Evolutionary conservation across 2,329 filamentous ascomycete genomes (phyloP), one percentile per base, ranked within the genome.

Genomic region (Ophidiomyces ophidiicola): DNA sequence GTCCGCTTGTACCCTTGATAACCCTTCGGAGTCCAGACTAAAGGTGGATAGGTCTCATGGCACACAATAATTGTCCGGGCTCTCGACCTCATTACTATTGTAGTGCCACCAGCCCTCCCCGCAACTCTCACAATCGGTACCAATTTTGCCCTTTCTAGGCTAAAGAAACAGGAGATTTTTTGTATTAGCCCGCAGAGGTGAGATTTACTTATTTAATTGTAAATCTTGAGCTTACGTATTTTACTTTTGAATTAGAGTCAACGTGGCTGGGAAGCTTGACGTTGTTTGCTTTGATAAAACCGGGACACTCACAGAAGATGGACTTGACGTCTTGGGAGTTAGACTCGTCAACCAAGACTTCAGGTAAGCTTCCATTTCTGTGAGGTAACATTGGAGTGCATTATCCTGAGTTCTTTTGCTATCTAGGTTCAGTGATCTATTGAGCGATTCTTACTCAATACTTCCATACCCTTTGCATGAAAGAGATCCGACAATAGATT

Each of bases 41-140:
- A 59, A 34, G 24, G 19, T 10, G 12, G 6, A 33, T 43, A 76
- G 36, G 67, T 98, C 35, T 77, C 78, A 15, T 93, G 84, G 83
- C 82, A 92, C 58, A 64, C 94, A 34, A 94, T 98, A 45, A 74
- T 98, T 46, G 78, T 96, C 15, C 77, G 90, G 50, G 90, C 90
- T 0, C 69, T 98, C 32, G 90, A 98, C 64, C 64, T 98, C 41
- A 94, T 98, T 51, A 98, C 90, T 1, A 98, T 98, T 46, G 87
- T 96, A 6, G 90, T 98, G 0, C 90, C 90, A 11, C 90, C 90
- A 12, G 90, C 90, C 6, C 68, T 98, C 5, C 92, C 90, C 0
- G 90, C 90, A 1, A 98, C 90, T 0, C 69, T 98, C 33, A 94
- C 86, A 0, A 98, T 98, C 50, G 90, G 90, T 30, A 96, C 85